These are phyloP conservation scores for Talinum fruticosum DNA, from an alignment of 148 eudicot species.

Conservation along the genomic window DNA sequence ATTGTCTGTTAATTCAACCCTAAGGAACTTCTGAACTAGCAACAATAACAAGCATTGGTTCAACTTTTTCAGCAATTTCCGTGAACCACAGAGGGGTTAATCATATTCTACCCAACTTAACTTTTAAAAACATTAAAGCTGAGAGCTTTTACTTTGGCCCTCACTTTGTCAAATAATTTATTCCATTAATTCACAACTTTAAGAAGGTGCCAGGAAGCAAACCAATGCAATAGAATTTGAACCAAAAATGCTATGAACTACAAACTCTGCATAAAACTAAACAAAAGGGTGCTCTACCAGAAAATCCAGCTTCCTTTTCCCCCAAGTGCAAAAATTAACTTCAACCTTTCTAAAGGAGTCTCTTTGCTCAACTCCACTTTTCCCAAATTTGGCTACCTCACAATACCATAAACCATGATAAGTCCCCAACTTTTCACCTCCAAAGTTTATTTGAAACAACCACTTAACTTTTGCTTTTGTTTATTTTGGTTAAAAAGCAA, in stretches of 20 bases:
- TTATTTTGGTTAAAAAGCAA: constrained; percentile 26
- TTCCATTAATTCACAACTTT: constrained; percentile 20
- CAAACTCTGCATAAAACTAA: constrained; percentile 1
- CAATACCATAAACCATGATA: constrained; percentile 23
- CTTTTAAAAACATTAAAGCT: constrained; percentile 7
- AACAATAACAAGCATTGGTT: constrained; percentile 1
- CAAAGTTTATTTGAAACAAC: constrained; percentile 15
- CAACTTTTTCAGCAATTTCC: constrained; percentile 9
- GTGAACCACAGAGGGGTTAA: constrained; percentile 10
- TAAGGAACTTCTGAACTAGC: not conserved
- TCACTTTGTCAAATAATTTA: constrained; percentile 23
- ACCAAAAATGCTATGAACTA: not conserved
- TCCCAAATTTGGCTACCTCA: constrained; percentile 29
- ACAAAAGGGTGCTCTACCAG: constrained; percentile 16
- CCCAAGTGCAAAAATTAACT: constrained; percentile 35
- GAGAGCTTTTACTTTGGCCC: constrained; percentile 12
- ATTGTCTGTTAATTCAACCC: not conserved
- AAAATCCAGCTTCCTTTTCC: constrained; percentile 5
- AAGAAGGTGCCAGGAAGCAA: constrained; percentile 16
- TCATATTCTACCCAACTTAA: constrained; percentile 11
- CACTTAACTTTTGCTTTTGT: constrained; percentile 20
- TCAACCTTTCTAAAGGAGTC: constrained; percentile 24
- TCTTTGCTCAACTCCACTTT: constrained; percentile 16
- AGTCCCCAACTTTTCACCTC: constrained; percentile 23
- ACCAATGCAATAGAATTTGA: constrained; percentile 13